Percentiles rank a stretch among this genome's conserved stretches.
phyloP scores from a whole-genome alignment of 208 protist species.

The Kentomonas sorsogonicus region DNA sequence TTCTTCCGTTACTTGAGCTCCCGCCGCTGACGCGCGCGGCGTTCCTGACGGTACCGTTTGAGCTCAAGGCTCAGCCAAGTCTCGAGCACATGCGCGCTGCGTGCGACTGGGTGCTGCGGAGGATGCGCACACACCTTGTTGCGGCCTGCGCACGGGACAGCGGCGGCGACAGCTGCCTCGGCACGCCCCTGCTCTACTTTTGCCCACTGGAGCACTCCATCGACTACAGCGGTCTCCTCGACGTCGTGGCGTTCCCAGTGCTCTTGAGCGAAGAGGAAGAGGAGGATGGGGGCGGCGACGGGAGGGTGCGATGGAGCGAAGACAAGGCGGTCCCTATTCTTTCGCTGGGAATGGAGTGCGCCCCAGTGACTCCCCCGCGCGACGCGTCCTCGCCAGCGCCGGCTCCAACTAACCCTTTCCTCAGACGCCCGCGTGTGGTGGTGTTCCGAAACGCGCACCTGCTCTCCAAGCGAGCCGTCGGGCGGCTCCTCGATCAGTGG shows the following conservation, averaged over 20 bases:
- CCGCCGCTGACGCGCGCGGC: constrained; percentile 13
- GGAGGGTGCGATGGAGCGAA: too few species aligned
- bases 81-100: too few species aligned
- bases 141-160: too few species aligned
- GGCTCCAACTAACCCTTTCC: background rate
- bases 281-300: background rate
- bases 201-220: constrained; percentile 55
- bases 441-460: constrained; percentile 59
- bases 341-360: constrained; percentile 18
- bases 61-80: too few species aligned
- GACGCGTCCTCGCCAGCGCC: too few species aligned
- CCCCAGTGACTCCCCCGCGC: background rate
- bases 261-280: background rate
- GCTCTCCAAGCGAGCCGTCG: constrained; percentile 43
- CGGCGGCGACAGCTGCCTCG: too few species aligned
- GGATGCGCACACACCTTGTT: too few species aligned
- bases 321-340: constrained; percentile 19
- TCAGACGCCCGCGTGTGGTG: constrained; percentile 13
- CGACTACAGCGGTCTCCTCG: constrained; percentile 41
- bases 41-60: constrained; percentile 9
- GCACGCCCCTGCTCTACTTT: constrained; percentile 20
- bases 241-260: constrained; percentile 35
- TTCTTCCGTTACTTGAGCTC: too few species aligned
- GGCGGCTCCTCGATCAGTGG: constrained; percentile 68
- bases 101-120: too few species aligned